Evolutionary conservation across 1,139 yeast species (phyloP).

Genomic region (Geotrichum candidum): DNA sequence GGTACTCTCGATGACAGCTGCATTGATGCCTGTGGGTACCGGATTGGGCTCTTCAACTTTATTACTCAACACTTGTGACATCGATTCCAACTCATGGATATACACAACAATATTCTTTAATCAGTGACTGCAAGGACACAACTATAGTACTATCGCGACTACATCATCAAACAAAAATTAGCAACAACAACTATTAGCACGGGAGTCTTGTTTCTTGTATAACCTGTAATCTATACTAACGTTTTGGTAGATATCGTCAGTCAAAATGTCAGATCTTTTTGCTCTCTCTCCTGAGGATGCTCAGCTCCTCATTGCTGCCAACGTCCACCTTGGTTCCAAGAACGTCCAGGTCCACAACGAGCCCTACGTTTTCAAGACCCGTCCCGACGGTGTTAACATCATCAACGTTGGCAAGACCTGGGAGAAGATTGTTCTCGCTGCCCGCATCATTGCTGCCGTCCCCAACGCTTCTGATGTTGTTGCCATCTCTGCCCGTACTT

Average conservation of each 20-base stretch:
- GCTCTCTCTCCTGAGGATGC: constrained; percentile 93
- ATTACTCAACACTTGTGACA: background rate
- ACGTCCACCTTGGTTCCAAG: constrained; percentile 99
- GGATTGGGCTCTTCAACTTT: background rate
- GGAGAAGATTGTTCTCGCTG: constrained; percentile 99
- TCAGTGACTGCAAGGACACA: background rate
- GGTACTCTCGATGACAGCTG: background rate
- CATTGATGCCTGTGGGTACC: background rate
- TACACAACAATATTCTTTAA: background rate
- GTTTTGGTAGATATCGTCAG: constrained; percentile 12
- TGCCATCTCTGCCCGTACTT: constrained; percentile 98
- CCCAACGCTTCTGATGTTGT: constrained; percentile 98
- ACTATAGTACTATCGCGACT: background rate
- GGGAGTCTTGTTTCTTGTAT: background rate
- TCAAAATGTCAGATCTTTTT: constrained; percentile 68
- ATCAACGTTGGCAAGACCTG: constrained; percentile 99
- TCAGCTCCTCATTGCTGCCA: constrained; percentile 99
- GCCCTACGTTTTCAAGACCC: constrained; percentile 98
- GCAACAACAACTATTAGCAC: background rate
- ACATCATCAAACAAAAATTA: background rate
- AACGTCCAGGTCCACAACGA: constrained; percentile 99
- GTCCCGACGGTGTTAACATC: constrained; percentile 99
- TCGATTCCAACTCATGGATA: background rate
- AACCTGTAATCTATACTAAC: background rate
- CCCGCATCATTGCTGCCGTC: constrained; percentile 98